Conservation (phyloP, 331 rosid species). For the Malus hybrid region DNA sequence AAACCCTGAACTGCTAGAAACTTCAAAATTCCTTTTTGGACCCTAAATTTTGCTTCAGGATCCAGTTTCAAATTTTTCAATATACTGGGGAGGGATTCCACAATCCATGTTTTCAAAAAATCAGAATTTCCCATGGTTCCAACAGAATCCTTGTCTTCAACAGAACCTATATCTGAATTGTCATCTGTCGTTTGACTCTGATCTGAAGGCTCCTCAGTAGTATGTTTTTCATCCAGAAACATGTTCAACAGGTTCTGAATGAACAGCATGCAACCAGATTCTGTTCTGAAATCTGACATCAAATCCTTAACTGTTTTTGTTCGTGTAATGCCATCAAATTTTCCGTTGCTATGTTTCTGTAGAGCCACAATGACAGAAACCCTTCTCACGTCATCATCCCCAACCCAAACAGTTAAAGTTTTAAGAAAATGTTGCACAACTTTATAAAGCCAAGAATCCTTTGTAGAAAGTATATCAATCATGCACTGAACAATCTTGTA, state of each 20-base stretch:
- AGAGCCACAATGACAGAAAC: slow-evolving; percentile 79
- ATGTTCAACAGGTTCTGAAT: slow-evolving; percentile 67
- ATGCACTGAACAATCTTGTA: slow-evolving; percentile 85
- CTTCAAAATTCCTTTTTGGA: slow-evolving; percentile 77
- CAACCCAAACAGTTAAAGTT: slow-evolving; percentile 65
- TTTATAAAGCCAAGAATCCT: slow-evolving; percentile 80
- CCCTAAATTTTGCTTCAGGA: slow-evolving; percentile 51
- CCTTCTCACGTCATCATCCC: slow-evolving; percentile 68
- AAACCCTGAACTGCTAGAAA: slow-evolving; percentile 91
- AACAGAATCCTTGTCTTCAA: slow-evolving; percentile 69
- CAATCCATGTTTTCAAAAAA: slow-evolving; percentile 76
- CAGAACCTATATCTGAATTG: slow-evolving; percentile 80
- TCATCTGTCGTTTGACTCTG: slow-evolving; percentile 98
- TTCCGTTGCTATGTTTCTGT: slow-evolving; percentile 90
- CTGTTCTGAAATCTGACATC: slow-evolving; percentile 73
- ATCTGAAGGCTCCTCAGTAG: slow-evolving; percentile 88
- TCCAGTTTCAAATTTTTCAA: slow-evolving; percentile 66
- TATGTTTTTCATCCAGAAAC: slow-evolving; percentile 78
- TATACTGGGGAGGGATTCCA: slow-evolving; percentile 75
- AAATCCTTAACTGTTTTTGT: slow-evolving; percentile 71
- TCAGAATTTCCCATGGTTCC: slow-evolving; percentile 63
- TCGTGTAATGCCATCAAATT: slow-evolving; percentile 61
- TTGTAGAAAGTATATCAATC: slow-evolving; percentile 69
- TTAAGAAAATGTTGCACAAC: slow-evolving; percentile 67
- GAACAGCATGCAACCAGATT: slow-evolving; percentile 78